Percentiles rank a stretch among this genome's conserved stretches.
Conservation (phyloP, 2,329 filamentous ascomycete genomes). For the Epichloe sp. region DNA sequence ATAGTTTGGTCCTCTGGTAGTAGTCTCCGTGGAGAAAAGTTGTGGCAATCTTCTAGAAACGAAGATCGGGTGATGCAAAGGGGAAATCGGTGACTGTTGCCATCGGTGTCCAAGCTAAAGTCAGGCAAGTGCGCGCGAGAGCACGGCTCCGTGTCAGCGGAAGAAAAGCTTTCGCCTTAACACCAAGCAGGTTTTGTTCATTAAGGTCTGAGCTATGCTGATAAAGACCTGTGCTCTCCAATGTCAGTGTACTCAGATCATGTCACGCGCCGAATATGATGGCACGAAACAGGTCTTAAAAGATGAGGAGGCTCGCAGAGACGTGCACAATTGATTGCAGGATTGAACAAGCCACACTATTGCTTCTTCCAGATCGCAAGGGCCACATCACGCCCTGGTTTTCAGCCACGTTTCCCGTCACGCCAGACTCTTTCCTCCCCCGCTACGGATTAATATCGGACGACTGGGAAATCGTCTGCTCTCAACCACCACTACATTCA, state of each 20-base stretch:
- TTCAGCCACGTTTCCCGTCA: conserved; percentile 6
- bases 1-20: background rate
- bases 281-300: background rate
- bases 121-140: background rate
- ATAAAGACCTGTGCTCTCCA: background rate
- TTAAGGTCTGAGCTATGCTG: background rate
- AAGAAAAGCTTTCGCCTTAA: background rate
- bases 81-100: background rate
- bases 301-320: background rate
- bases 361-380: background rate
- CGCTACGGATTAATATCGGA: conserved; percentile 18
- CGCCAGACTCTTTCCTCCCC: conserved; percentile 11
- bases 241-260: background rate
- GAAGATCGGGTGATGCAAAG: background rate
- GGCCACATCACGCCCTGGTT: background rate
- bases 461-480: conserved; percentile 14
- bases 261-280: background rate
- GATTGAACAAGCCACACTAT: background rate
- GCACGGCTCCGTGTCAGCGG: background rate
- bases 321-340: background rate
- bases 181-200: background rate
- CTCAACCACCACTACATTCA: conserved; percentile 8
- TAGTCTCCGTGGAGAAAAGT: background rate
- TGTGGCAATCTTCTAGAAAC: background rate
- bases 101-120: background rate